Evolutionary conservation across 331 rosid species (phyloP).

Genomic region (Dryas integrifolia): DNA sequence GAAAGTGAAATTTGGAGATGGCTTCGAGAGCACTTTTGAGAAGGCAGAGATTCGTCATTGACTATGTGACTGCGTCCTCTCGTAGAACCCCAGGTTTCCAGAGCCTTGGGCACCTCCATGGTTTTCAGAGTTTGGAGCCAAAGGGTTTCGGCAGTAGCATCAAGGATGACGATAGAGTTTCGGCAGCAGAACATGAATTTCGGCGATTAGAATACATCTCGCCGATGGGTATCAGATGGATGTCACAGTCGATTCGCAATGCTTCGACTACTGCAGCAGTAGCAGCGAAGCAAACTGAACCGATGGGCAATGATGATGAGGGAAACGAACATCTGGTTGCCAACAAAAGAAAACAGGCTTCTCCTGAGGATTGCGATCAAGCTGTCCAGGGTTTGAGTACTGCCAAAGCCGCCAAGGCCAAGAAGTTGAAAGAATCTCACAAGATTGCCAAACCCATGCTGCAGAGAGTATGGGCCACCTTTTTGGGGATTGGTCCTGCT

Average conservation of each 20-base stretch:
- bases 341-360: constrained; percentile 68
- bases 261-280: constrained; percentile 43
- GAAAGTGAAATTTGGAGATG: constrained; percentile 36
- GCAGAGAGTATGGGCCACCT: constrained; percentile 49
- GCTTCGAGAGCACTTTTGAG: constrained; percentile 59
- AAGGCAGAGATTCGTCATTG: constrained; percentile 39
- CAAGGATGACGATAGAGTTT: constrained; percentile 12
- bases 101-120: constrained; percentile 24
- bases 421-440: constrained; percentile 53
- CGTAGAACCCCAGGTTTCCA: constrained; percentile 37
- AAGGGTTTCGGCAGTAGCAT: constrained; percentile 6
- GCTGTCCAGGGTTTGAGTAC: constrained; percentile 81
- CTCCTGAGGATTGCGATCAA: constrained; percentile 92
- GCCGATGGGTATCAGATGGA: constrained; percentile 34
- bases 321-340: constrained; percentile 33
- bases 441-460: constrained; percentile 38
- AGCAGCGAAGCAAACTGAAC: constrained; percentile 33
- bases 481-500: constrained; percentile 82
- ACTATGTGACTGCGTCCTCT: constrained; percentile 26
- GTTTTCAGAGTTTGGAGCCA: constrained; percentile 29
- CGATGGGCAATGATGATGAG: constrained; percentile 30
- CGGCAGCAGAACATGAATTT: constrained; percentile 16
- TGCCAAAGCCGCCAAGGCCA: constrained; percentile 87
- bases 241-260: constrained; percentile 39
- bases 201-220: not conserved